Evolutionary conservation across 1,139 yeast species (phyloP), one percentile per base, ranked within the genome.

Genomic region (Yamadazyma jaroonii): DNA sequence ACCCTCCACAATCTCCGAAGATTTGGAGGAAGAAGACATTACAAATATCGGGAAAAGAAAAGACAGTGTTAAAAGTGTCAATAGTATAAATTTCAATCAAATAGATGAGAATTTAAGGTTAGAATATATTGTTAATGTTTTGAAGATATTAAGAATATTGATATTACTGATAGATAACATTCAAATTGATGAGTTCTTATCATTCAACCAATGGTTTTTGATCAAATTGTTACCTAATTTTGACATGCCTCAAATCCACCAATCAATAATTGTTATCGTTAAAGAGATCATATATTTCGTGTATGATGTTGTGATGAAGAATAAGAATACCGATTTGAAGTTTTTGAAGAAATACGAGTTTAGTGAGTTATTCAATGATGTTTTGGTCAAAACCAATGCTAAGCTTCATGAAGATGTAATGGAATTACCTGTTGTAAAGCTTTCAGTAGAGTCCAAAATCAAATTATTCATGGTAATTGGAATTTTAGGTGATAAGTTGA

Each of bases 21-120:
- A 39, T 27, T 53, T 51, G 14, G 62, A 58, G 28, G 63, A 62
- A 26, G 67, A 58, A 20, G 68, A 62, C 42, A 57, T 63, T 24
- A 62, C 67, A 6, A 29, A 29, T 17, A n/a, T 29, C 12, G 11
- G 13, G 3, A 24, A 27, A 13, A 54, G 38, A 15, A 27, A 48
- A 3, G 13, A 32, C 8, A 22, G 25, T 9, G 13, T 26, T 8
- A 29, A 32, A 25, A 35, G 31, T 25, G 17, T 15, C 10, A 29
- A 29, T 23, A 23, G 25, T 25, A 32, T 34, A 11, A 33, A 30
- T 13, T 59, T 62, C 35, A 51, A 45, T 3, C 51, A 46, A 21
- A 50, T 63, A 9, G 65, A 60, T 37, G 61, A 57, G 17, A 57
- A 53, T 20, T 44, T 60, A 25, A 41, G 65, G 12, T 29, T 45